Conservation (phyloP, 805 yeast genomes). For the Metschnikowia shivogae region DNA sequence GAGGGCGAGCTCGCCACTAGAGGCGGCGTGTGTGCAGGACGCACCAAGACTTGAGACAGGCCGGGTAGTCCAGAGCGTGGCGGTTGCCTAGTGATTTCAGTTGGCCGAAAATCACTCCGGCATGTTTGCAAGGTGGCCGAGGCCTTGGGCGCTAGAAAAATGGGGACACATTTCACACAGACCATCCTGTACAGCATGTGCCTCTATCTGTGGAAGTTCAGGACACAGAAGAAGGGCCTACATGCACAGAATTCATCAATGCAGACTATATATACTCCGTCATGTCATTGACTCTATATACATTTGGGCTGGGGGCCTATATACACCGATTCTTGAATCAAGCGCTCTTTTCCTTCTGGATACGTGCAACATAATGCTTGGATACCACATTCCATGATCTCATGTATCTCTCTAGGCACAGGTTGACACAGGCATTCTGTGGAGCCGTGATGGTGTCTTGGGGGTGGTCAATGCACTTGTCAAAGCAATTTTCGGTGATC, state of each 20-base stretch:
- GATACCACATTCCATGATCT: slow-evolving; percentile 86
- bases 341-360: slow-evolving; percentile 39
- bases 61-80: too few relatives aligned
- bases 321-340: background rate
- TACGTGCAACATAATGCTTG: slow-evolving; percentile 68
- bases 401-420: slow-evolving; percentile 85
- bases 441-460: slow-evolving; percentile 42
- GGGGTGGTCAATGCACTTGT: slow-evolving; percentile 68
- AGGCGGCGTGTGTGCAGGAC: background rate
- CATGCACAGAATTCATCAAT: background rate
- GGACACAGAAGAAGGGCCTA: background rate
- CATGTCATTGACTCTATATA: background rate
- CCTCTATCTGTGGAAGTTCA: too few relatives aligned
- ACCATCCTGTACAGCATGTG: too few relatives aligned
- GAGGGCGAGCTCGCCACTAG: slow-evolving; percentile 5
- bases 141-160: too few relatives aligned
- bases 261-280: background rate
- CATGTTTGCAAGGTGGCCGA: too few relatives aligned
- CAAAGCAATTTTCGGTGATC: slow-evolving; percentile 82
- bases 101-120: too few relatives aligned
- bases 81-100: too few relatives aligned
- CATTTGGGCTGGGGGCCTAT: background rate
- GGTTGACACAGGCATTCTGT: slow-evolving; percentile 66
- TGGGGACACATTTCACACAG: too few relatives aligned
- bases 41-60: background rate